A percentile compares a stretch with the other conserved stretches of the same genome.
Evolutionary conservation across 257 asterid genomes (phyloP).

Genomic region (Penstemon newberryi): DNA sequence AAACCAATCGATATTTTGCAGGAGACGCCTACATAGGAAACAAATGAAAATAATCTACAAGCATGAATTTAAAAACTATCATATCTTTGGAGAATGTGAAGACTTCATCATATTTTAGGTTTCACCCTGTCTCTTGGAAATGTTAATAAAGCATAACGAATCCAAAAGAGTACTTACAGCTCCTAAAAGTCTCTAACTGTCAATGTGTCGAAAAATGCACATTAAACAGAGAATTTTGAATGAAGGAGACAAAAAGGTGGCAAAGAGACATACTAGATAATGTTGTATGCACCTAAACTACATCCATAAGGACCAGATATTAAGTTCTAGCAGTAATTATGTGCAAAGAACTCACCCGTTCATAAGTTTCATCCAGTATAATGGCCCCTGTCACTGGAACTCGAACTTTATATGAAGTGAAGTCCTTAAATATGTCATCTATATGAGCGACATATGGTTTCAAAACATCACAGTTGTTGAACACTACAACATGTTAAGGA

Average conservation of each 20-base stretch:
- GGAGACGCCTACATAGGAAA: too few species aligned
- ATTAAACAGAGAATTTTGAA: too few species aligned
- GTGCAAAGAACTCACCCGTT: constrained; percentile 57
- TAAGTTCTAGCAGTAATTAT: background rate
- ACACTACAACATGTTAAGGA: constrained; percentile 69
- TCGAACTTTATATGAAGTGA: constrained; percentile 83
- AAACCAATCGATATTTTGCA: too few species aligned
- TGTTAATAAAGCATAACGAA: too few species aligned
- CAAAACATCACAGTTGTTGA: constrained; percentile 82
- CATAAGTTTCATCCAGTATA: constrained; percentile 74
- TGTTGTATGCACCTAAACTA: background rate
- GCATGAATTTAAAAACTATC: too few species aligned
- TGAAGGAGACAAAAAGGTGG: background rate
- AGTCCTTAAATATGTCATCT: constrained; percentile 87
- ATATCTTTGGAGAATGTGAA: too few species aligned
- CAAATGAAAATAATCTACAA: too few species aligned
- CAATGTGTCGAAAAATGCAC: background rate
- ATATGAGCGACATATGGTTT: constrained; percentile 83
- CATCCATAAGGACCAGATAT: constrained; percentile 8
- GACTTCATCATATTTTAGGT: too few species aligned
- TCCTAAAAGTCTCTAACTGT: too few species aligned
- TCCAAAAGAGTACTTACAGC: too few species aligned
- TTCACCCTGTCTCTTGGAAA: too few species aligned
- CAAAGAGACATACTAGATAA: background rate
- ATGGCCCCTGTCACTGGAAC: constrained; percentile 93